Conservation (phyloP, 73 alveolate species). For the Urostyla sp. region DNA sequence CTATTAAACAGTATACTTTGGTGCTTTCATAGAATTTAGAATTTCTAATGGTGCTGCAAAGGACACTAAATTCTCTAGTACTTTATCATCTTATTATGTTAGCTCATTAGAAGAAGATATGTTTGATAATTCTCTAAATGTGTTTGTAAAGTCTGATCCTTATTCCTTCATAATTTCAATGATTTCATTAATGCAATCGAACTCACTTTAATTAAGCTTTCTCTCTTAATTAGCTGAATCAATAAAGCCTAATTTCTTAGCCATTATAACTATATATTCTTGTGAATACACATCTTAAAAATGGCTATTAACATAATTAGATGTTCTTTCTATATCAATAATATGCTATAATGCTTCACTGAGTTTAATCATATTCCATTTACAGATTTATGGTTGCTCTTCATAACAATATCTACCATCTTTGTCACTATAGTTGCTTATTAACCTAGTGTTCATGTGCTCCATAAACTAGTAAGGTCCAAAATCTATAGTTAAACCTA, state of each 20-base stretch:
- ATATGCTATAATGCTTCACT: constrained; percentile 67
- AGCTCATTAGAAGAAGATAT: constrained; percentile 36
- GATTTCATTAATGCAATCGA: constrained; percentile 12
- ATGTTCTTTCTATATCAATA: constrained; percentile 31
- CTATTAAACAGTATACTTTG: constrained; percentile 12
- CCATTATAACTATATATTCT: constrained; percentile 51
- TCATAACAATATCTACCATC: constrained; percentile 80
- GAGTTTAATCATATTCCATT: constrained; percentile 72
- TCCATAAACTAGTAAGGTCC: constrained; percentile 95
- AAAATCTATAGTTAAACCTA: constrained; percentile 89
- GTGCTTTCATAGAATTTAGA: not conserved
- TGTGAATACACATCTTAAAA: constrained; percentile 4
- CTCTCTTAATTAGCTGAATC: constrained; percentile 45
- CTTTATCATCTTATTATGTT: constrained; percentile 32
- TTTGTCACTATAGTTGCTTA: constrained; percentile 79
- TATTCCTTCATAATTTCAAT: constrained; percentile 54
- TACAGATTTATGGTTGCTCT: constrained; percentile 77
- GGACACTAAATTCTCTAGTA: constrained; percentile 25
- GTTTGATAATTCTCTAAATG: constrained; percentile 54
- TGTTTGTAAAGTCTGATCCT: constrained; percentile 74
- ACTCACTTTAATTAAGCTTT: not conserved
- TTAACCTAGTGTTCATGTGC: constrained; percentile 64
- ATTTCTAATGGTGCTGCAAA: constrained; percentile 64
- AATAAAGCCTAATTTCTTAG: constrained; percentile 64
- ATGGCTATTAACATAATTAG: constrained; percentile 5